phyloP scores from a whole-genome alignment of 257 asterid species.

The Capsicum baccatum region DNA sequence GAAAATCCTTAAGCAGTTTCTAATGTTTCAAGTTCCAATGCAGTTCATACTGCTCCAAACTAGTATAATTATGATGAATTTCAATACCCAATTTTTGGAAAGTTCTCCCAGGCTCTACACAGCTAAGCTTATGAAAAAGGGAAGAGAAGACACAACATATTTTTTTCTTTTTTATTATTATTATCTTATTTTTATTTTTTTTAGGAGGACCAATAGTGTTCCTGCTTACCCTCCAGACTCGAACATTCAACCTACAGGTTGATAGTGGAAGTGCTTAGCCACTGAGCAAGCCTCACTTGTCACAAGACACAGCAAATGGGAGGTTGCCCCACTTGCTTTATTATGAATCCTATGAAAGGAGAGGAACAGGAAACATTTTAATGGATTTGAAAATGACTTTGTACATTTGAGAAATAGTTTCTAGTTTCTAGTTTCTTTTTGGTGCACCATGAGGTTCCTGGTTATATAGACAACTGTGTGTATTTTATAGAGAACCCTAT shows the following conservation, averaged over 20 bases:
- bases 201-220: too few relatives aligned
- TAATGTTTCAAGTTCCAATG: neutral
- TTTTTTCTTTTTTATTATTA: too few relatives aligned
- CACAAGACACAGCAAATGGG: neutral
- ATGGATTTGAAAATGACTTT: neutral
- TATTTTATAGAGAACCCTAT: neutral
- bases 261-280: too few relatives aligned
- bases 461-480: neutral
- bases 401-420: neutral
- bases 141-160: neutral
- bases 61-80: neutral
- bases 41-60: neutral
- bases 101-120: neutral
- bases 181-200: too few relatives aligned
- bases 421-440: neutral
- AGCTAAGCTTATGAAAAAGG: neutral
- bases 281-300: too few relatives aligned
- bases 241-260: too few relatives aligned
- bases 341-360: neutral
- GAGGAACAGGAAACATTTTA: neutral
- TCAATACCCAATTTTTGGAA: neutral
- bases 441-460: neutral
- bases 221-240: too few relatives aligned
- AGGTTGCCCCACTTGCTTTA: neutral
- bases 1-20: neutral